These are phyloP conservation scores for Aspergillus sergii DNA, from an alignment of 2,329 filamentous ascomycete species.

Conservation along the genomic window DNA sequence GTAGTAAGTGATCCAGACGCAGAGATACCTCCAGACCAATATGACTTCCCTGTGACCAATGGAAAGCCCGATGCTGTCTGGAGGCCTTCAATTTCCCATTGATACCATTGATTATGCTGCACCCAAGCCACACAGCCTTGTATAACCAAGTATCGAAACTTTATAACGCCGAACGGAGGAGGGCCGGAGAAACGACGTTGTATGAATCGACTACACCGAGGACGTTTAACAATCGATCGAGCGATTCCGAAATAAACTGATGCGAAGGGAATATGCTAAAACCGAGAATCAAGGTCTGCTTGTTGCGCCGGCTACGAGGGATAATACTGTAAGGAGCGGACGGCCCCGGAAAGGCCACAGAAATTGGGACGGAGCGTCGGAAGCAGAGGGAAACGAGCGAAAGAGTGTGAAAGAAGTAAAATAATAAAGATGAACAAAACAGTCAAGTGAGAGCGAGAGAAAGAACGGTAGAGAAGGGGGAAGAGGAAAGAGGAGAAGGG, in stretches of 20 bases:
- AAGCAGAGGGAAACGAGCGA: slow-evolving; percentile 14
- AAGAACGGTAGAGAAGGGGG: slow-evolving; percentile 15
- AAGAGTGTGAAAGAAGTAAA: slow-evolving; percentile 12
- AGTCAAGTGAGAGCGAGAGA: slow-evolving; percentile 17
- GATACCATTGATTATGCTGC: slow-evolving; percentile 23
- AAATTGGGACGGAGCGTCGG: slow-evolving; percentile 14
- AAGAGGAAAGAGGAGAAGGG: slow-evolving; percentile 15
- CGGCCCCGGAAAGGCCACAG: slow-evolving; percentile 38
- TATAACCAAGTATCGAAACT: slow-evolving; percentile 4
- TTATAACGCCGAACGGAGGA: slow-evolving; percentile 1
- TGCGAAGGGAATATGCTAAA: neutral
- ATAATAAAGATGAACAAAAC: slow-evolving; percentile 13
- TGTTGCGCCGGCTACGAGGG: slow-evolving; percentile 13
- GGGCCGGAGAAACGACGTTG: neutral
- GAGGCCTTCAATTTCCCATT: slow-evolving; percentile 28
- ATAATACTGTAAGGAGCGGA: slow-evolving; percentile 38
- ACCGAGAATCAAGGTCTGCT: slow-evolving; percentile 5
- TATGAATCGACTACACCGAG: neutral
- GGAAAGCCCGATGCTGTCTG: slow-evolving; percentile 31
- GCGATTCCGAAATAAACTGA: neutral
- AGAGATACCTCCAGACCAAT: slow-evolving; percentile 32
- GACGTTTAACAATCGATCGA: neutral
- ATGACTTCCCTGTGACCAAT: slow-evolving; percentile 25
- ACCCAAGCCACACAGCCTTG: slow-evolving; percentile 2
- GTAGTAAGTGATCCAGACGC: slow-evolving; percentile 21